Percentiles rank a stretch among this genome's conserved stretches.
These are phyloP conservation scores for Penicillium sp. DNA, from an alignment of 2,329 filamentous ascomycete genomes.

Conservation along the genomic window DNA sequence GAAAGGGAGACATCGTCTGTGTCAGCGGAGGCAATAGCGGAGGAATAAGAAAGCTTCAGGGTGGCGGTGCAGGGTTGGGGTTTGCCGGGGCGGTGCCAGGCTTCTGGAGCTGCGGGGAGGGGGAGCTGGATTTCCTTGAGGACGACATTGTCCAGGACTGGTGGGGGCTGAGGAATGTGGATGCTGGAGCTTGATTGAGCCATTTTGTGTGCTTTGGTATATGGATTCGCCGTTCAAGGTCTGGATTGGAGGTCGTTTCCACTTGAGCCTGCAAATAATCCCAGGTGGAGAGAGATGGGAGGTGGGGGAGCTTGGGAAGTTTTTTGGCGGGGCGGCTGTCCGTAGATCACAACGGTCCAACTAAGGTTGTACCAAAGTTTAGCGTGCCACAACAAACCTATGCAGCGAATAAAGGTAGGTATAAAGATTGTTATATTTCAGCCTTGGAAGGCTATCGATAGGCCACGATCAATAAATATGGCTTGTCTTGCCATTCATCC, in stretches of 20 bases:
- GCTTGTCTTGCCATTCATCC: not conserved
- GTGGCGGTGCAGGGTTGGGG: constrained; percentile 47
- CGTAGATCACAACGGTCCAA: constrained; percentile 21
- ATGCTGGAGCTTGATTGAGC: constrained; percentile 16
- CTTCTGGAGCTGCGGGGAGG: constrained; percentile 45
- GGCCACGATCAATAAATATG: not conserved
- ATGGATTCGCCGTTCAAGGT: not conserved
- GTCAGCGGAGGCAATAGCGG: constrained; percentile 41
- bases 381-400: not conserved
- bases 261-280: not conserved
- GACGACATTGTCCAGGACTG: constrained; percentile 39
- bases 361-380: not conserved
- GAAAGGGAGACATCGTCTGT: constrained; percentile 48
- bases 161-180: not conserved
- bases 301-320: constrained; percentile 13
- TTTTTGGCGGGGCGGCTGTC: constrained; percentile 19
- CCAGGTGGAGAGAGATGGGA: not conserved
- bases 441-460: not conserved
- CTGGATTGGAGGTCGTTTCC: not conserved
- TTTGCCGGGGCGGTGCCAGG: constrained; percentile 48
- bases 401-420: not conserved
- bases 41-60: constrained; percentile 45
- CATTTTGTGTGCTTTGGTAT: constrained; percentile 17
- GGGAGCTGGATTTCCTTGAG: constrained; percentile 47
- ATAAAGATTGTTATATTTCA: not conserved